Percentiles rank a stretch among this genome's conserved stretches.
Evolutionary conservation across 805 yeast genomes (phyloP).

Genomic region (Candida gorgasii): DNA sequence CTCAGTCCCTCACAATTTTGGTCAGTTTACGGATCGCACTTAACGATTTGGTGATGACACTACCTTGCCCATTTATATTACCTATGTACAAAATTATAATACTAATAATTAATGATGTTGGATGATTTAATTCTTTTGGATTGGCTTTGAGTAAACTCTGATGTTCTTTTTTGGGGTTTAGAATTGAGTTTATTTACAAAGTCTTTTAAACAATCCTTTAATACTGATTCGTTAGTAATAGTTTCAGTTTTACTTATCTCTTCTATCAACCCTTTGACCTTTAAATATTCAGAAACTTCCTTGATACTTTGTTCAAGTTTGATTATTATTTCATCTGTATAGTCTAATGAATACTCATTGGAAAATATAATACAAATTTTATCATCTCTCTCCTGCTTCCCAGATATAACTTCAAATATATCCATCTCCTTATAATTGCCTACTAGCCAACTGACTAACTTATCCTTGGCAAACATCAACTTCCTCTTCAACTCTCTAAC

Average conservation of each 20-base stretch:
- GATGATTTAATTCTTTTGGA: slow-evolving; percentile 12
- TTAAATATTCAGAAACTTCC: background rate
- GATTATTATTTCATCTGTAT: background rate
- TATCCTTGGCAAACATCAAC: slow-evolving; percentile 11
- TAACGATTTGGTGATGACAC: too few relatives aligned
- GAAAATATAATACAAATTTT: background rate
- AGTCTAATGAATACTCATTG: background rate
- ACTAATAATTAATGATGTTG: slow-evolving; percentile 8
- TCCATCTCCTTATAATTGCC: slow-evolving; percentile 8
- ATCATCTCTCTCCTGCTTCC: background rate
- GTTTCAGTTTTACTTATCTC: background rate
- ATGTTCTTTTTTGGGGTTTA: slow-evolving; percentile 8
- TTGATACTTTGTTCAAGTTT: background rate
- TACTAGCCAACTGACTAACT: slow-evolving; percentile 19
- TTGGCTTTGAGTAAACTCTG: slow-evolving; percentile 6
- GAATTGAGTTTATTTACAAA: slow-evolving; percentile 8
- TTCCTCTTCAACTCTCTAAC: slow-evolving; percentile 14
- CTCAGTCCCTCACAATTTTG: too few relatives aligned
- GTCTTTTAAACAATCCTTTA: background rate
- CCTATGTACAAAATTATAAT: background rate
- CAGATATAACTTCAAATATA: slow-evolving; percentile 2
- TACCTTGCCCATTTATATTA: too few relatives aligned
- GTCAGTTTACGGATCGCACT: too few relatives aligned
- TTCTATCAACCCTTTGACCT: background rate
- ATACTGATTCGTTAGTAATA: background rate